Conservation (phyloP, 495 filamentous ascomycete genomes). For the Talaromyces wortmannii region DNA sequence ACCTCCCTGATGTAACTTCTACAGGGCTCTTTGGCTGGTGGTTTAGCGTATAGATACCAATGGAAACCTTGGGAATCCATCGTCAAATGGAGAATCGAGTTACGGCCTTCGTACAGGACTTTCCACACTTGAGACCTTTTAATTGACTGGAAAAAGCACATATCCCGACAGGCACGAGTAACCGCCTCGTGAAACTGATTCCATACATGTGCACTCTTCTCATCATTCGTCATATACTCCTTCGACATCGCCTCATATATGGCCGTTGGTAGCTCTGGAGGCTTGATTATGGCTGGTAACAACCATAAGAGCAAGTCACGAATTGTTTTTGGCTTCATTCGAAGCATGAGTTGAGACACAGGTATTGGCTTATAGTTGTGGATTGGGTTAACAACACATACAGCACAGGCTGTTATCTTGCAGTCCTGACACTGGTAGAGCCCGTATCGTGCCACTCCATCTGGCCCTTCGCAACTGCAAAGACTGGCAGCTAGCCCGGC, state of each 20-base stretch:
- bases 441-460: slow-evolving; percentile 19
- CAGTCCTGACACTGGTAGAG: slow-evolving; percentile 48
- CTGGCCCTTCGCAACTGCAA: slow-evolving; percentile 53
- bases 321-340: neutral
- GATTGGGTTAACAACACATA: slow-evolving; percentile 48
- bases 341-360: neutral
- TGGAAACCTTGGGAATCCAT: slow-evolving; percentile 31
- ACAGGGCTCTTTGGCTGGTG: slow-evolving; percentile 21
- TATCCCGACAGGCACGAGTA: slow-evolving; percentile 21
- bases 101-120: slow-evolving; percentile 39
- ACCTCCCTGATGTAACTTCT: slow-evolving; percentile 37
- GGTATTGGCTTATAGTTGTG: slow-evolving; percentile 36
- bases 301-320: neutral
- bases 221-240: neutral
- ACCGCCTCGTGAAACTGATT: slow-evolving; percentile 27
- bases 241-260: neutral
- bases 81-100: slow-evolving; percentile 41
- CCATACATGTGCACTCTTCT: slow-evolving; percentile 18
- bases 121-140: slow-evolving; percentile 46
- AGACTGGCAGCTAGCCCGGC: slow-evolving; percentile 33
- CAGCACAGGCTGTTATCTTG: slow-evolving; percentile 46
- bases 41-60: slow-evolving; percentile 51
- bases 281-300: neutral
- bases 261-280: neutral
- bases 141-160: slow-evolving; percentile 38